Conservation (phyloP, 2,329 filamentous ascomycete species). For the Penicillium frequentans region DNA sequence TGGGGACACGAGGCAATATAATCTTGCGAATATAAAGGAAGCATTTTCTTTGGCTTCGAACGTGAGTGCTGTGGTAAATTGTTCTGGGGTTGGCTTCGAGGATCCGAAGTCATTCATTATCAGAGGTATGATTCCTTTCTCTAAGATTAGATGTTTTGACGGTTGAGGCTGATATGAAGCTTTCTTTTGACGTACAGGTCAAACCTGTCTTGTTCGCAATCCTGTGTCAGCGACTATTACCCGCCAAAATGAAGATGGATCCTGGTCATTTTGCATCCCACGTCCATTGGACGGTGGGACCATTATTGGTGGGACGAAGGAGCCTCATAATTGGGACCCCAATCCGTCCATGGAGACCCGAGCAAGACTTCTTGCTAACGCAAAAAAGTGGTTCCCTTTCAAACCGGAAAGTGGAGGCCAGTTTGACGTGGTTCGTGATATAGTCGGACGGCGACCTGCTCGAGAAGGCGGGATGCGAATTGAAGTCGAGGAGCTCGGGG, state of each 20-base stretch:
- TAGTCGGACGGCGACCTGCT: slow-evolving; percentile 47
- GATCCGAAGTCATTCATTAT: slow-evolving; percentile 47
- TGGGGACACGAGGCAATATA: slow-evolving; percentile 32
- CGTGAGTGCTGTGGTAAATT: slow-evolving; percentile 45
- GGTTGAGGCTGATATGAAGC: neutral
- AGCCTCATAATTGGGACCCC: slow-evolving; percentile 57
- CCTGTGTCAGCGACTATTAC: slow-evolving; percentile 53
- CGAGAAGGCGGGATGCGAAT: slow-evolving; percentile 52
- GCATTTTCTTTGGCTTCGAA: slow-evolving; percentile 38
- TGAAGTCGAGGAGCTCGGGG: slow-evolving; percentile 48
- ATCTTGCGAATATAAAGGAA: slow-evolving; percentile 31
- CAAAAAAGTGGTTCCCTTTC: slow-evolving; percentile 43
- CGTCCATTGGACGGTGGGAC: slow-evolving; percentile 63
- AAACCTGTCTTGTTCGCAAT: slow-evolving; percentile 51
- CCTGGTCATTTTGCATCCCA: slow-evolving; percentile 64
- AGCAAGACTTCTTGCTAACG: slow-evolving; percentile 47
- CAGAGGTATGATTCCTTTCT: slow-evolving; percentile 29
- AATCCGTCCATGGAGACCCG: slow-evolving; percentile 51
- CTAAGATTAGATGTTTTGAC: neutral
- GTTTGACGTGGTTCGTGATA: slow-evolving; percentile 48
- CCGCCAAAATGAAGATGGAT: slow-evolving; percentile 62
- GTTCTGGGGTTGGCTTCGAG: slow-evolving; percentile 44
- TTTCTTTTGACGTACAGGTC: slow-evolving; percentile 29
- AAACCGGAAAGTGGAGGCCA: slow-evolving; percentile 33
- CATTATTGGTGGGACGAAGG: slow-evolving; percentile 66